Evolutionary conservation across 2,329 filamentous ascomycete genomes (phyloP).

Genomic region (Diaporthe humulicola): DNA sequence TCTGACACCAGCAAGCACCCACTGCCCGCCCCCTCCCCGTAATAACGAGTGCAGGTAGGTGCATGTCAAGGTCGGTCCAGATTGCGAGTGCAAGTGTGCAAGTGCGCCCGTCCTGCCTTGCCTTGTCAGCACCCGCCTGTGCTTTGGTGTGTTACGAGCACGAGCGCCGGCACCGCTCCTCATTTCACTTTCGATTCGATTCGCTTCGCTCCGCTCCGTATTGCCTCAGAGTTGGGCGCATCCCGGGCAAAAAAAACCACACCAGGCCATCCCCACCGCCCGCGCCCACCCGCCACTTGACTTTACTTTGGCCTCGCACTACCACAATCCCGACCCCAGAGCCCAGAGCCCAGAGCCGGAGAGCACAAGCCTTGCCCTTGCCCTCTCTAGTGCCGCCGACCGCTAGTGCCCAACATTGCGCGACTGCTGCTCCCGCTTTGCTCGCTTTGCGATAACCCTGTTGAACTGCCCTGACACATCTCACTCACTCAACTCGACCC

Average conservation of each 20-base stretch:
- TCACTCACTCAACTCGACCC: not conserved
- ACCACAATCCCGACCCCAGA: constrained; percentile 15
- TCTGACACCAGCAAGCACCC: constrained; percentile 14
- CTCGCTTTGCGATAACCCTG: constrained; percentile 26
- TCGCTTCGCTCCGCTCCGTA: constrained; percentile 26
- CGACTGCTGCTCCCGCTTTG: constrained; percentile 1
- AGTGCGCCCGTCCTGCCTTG: constrained; percentile 28
- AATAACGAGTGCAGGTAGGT: not conserved
- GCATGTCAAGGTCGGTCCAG: not conserved
- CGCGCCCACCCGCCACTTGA: constrained; percentile 25
- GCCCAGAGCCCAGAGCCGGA: no score
- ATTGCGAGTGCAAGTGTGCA: constrained; percentile 4
- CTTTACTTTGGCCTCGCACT: constrained; percentile 10
- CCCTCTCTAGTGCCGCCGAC: not conserved
- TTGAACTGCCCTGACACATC: constrained; percentile 13
- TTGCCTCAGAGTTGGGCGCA: constrained; percentile 34
- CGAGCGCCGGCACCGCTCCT: constrained; percentile 6
- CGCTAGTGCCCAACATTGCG: constrained; percentile 20
- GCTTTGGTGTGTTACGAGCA: not conserved
- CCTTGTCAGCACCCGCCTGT: constrained; percentile 15
- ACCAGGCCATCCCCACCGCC: constrained; percentile 14
- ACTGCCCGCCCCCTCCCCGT: not conserved
- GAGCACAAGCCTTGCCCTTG: constrained; percentile 20
- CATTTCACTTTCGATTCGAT: not conserved
- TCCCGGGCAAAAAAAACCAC: constrained; percentile 21